Conservation (phyloP, 1,284 basidiomycete genomes). For the Chiua sp. region DNA sequence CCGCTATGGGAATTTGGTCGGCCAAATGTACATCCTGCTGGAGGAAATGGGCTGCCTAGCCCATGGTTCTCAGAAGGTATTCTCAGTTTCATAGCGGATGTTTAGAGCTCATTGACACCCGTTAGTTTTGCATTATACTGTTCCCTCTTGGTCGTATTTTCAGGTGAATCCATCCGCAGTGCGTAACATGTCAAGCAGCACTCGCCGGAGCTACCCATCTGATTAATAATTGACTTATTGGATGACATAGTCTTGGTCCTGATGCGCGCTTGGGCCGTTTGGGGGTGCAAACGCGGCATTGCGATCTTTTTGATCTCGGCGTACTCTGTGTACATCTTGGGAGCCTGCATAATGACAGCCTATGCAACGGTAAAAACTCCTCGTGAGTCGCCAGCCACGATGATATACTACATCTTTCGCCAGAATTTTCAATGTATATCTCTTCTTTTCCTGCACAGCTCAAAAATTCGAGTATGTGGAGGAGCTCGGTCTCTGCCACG, state of each 20-base stretch:
- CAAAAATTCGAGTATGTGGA: not conserved
- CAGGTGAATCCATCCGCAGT: not conserved
- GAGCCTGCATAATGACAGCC: not conserved
- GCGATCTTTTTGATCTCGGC: not conserved
- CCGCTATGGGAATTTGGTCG: not conserved
- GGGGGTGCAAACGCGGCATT: not conserved
- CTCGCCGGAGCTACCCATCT: no score
- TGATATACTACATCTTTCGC: no score
- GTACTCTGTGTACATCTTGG: not conserved
- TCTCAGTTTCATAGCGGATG: no score
- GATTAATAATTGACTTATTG: no score
- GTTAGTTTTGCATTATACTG: not conserved
- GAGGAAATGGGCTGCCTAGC: not conserved
- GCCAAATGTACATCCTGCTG: not conserved
- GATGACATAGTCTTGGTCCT: not conserved
- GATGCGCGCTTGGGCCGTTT: constrained; percentile 2
- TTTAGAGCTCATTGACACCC: not conserved
- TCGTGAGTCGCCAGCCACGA: not conserved
- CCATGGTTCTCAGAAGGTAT: not conserved
- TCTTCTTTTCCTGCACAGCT: not conserved
- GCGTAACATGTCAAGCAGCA: not conserved
- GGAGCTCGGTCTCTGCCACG: not conserved
- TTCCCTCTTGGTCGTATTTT: not conserved
- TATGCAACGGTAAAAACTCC: not conserved
- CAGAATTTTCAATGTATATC: no score